A percentile compares a stretch with the other conserved stretches of the same genome.
phyloP scores from a whole-genome alignment of 2,329 filamentous ascomycete genomes.

The Sarocladium strictum region DNA sequence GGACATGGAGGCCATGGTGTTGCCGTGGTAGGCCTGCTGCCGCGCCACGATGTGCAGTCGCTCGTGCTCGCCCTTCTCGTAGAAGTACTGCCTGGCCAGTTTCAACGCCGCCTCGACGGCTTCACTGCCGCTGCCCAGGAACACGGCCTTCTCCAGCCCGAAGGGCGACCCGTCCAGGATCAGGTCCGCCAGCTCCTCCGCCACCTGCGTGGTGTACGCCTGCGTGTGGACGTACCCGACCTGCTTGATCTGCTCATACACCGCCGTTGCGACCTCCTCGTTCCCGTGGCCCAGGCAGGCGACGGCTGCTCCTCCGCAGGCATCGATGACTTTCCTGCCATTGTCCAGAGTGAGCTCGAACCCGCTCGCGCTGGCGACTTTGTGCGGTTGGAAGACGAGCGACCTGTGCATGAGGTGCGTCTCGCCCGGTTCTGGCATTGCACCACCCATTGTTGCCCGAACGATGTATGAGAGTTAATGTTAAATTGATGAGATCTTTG shows the following conservation, averaged over 20 bases:
- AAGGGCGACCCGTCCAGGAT: conserved; percentile 16
- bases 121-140: conserved; percentile 21
- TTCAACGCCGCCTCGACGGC: conserved; percentile 43
- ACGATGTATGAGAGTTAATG: background rate
- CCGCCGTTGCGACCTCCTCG: conserved; percentile 46
- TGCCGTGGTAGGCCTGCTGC: conserved; percentile 43
- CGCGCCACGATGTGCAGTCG: conserved; percentile 37
- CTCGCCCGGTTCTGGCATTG: background rate
- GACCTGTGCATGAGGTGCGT: conserved; percentile 28
- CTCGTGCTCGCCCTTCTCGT: conserved; percentile 30
- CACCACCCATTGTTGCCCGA: conserved; percentile 10
- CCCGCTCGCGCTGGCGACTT: conserved; percentile 37
- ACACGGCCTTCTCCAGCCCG: conserved; percentile 19
- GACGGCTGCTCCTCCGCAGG: conserved; percentile 43
- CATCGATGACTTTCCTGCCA: conserved; percentile 28
- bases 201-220: conserved; percentile 18
- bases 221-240: conserved; percentile 22
- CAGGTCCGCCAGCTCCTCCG: conserved; percentile 24
- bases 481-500: conserved; percentile 4
- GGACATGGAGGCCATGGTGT: conserved; percentile 39
- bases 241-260: conserved; percentile 46
- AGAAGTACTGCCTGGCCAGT: conserved; percentile 40
- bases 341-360: conserved; percentile 27
- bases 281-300: conserved; percentile 58
- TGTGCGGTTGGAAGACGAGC: conserved; percentile 19